phyloP scores from a whole-genome alignment of 768 basidiomycete genomes.

The Sporobolomyces pararoseus region DNA sequence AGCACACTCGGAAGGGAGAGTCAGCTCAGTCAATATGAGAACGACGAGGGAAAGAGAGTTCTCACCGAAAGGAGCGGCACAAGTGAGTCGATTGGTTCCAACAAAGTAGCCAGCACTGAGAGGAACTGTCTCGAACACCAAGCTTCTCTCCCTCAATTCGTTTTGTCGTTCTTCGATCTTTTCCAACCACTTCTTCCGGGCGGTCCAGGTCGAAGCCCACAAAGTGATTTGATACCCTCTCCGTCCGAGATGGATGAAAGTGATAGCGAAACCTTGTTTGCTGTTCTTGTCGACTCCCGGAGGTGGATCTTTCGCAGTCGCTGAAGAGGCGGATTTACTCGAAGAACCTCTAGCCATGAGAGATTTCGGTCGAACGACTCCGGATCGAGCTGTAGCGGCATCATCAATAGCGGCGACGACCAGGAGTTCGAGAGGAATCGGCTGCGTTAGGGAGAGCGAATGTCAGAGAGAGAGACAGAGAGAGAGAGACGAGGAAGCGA shows the following conservation, averaged over 20 bases:
- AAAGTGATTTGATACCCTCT: conserved; percentile 87
- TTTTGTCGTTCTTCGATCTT: conserved; percentile 85
- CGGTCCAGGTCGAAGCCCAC: conserved; percentile 79
- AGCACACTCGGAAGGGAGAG: not conserved
- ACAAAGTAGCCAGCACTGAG: conserved; percentile 85
- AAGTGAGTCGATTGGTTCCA: conserved; percentile 81
- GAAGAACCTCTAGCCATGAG: conserved; percentile 44
- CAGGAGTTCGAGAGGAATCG: conserved; percentile 90
- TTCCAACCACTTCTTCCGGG: conserved; percentile 92
- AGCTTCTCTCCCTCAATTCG: conserved; percentile 71
- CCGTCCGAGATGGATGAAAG: conserved; percentile 87
- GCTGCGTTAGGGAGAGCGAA: conserved; percentile 56
- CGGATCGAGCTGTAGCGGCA: conserved; percentile 48
- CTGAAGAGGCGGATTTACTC: conserved; percentile 28
- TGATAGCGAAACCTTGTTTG: conserved; percentile 86
- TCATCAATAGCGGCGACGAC: conserved; percentile 69
- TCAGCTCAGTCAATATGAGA: not conserved
- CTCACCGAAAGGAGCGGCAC: conserved; percentile 83
- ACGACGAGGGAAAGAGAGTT: conserved; percentile 46
- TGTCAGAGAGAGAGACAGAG: not conserved
- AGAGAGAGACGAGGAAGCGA: not conserved
- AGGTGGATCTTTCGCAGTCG: conserved; percentile 22
- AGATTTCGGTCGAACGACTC: conserved; percentile 45
- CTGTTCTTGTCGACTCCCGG: conserved; percentile 51
- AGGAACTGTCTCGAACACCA: conserved; percentile 76